Base-by-base conservation (phyloP, 441 rosid genomes). In the Hura crepitans region DNA sequence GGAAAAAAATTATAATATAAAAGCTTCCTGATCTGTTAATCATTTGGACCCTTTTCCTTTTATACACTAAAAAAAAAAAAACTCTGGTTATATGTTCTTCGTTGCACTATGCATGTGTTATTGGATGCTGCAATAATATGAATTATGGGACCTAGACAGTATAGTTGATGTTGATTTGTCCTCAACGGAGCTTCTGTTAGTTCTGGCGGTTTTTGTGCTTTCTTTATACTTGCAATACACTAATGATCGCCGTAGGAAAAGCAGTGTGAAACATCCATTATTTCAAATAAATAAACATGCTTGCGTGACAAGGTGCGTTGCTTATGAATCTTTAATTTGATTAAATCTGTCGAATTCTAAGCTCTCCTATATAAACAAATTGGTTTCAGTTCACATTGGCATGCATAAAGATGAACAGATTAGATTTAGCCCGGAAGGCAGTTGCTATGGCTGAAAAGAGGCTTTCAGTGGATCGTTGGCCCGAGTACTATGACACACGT, bases 351-450 rank as follows among this genome's bases (percentile, higher is more conserved):
- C 20, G 18, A 51, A 51, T 59, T 54, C 45, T 33, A 25, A 59
- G 42, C 23, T 1, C 27, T 68, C 30, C 18, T 71, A 47, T 75
- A n/a, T 63, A 13, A 47, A 72, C 53, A 11, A 65, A 20, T 39
- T 67, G 17, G 59, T 62, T 80, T 66, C 86, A 93, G 97, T 93
- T 93, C 86, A 91, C 98, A 4, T 83, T 91, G 79, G 97, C 97
- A 65, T 94, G 98, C 84, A 86, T 91, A 82, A 94, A 94, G 88
- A 94, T 94, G 98, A 87, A 85, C 31, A 83, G 89, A 72, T 62
- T 81, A n/a, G 96, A 84, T 57, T 76, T 94, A 70, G 97, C 98
- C 20, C 84, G 83, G 80, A 94, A 84, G 77, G 98, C 97, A 17
- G 80, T 94, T 65, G 80, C 79, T 59, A 15, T 86, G 74, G 97